Evolutionary conservation across 2,329 filamentous ascomycete species (phyloP), one percentile per base, ranked within the genome.

Genomic region (Trichoderma sp.): DNA sequence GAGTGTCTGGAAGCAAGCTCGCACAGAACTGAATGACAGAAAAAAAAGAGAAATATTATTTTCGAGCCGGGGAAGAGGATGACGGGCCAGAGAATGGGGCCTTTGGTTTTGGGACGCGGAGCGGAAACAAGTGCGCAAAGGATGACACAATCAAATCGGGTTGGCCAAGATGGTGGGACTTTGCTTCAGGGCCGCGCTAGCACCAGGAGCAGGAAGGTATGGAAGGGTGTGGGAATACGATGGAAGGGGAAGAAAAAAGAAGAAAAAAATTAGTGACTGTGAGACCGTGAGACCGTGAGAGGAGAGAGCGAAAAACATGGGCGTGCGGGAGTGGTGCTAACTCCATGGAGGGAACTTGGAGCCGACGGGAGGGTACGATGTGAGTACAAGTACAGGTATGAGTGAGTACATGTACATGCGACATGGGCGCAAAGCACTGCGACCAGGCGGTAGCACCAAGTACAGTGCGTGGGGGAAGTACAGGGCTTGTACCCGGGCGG

Each of bases 131-230:
- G 78, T 75, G 77, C 71, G 66, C 61, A 73, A 78, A 65, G 76
- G 76, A 79, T 79, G 78, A 79, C 78, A 79, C 78, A 79, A 79
- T 79, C 76, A 79, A 53, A 78, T 79, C 58, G 77, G 78, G 76
- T 78, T 67, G 71, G 61, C 71, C 68, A 71, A 47, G 57, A 70
- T 61, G 66, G 66, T 73, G 71, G 71, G 69, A 71, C 71, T 62
- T 63, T 43, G 71, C 30, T 60, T 70, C 71, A 72, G 71, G 71
- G 60, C 71, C 58, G 67, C 71, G 28, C 71, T 72, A 72, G 66
- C 21, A 58, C 53, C 66, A 70, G 39, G 53, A 67, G 53, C 11
- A 67, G 70, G 70, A 67, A 60, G 53, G 65, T 21, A 47, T 72
- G 71, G 71, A 70, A 70, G 71, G 71, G 64, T 70, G 64, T 72